A percentile compares a stretch with the other conserved stretches of the same genome.
phyloP scores from a whole-genome alignment of 192 early-diverging fungal species.

The Endogone sp. region DNA sequence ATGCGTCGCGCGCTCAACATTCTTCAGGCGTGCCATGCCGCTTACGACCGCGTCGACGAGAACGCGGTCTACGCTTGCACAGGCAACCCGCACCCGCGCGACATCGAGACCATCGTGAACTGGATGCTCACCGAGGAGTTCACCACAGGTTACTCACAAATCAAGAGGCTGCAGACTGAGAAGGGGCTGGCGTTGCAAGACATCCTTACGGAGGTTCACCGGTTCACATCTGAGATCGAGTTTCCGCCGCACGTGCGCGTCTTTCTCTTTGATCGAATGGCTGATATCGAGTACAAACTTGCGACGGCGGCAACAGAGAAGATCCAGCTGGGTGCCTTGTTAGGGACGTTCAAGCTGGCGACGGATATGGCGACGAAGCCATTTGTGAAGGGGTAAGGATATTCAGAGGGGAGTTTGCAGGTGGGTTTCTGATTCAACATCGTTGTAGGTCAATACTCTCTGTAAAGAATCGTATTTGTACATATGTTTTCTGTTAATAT shows the following conservation, averaged over 20 bases:
- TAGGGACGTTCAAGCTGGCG: constrained; percentile 84
- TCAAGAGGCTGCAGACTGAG: constrained; percentile 69
- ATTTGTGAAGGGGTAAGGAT: neutral
- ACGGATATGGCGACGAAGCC: constrained; percentile 53
- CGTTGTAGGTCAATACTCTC: no score
- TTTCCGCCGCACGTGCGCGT: constrained; percentile 65
- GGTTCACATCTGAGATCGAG: constrained; percentile 62
- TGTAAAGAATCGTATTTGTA: no score
- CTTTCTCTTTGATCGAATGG: constrained; percentile 74
- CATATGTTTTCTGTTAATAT: no score
- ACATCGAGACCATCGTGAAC: constrained; percentile 72
- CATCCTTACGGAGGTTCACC: constrained; percentile 79
- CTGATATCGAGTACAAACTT: constrained; percentile 91
- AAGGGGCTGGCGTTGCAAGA: constrained; percentile 90
- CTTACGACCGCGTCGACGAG: constrained; percentile 71
- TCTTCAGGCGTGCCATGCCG: constrained; percentile 89
- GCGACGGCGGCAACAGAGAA: constrained; percentile 80
- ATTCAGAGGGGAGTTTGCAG: no score
- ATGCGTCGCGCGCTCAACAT: constrained; percentile 98
- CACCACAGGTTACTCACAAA: constrained; percentile 67
- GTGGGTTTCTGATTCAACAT: no score
- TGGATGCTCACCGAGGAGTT: constrained; percentile 89
- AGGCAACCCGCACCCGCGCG: constrained; percentile 82
- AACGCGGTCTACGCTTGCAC: constrained; percentile 89
- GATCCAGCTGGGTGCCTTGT: constrained; percentile 81